Conservation (phyloP, 805 yeast species). For the Candida lessepsii region DNA sequence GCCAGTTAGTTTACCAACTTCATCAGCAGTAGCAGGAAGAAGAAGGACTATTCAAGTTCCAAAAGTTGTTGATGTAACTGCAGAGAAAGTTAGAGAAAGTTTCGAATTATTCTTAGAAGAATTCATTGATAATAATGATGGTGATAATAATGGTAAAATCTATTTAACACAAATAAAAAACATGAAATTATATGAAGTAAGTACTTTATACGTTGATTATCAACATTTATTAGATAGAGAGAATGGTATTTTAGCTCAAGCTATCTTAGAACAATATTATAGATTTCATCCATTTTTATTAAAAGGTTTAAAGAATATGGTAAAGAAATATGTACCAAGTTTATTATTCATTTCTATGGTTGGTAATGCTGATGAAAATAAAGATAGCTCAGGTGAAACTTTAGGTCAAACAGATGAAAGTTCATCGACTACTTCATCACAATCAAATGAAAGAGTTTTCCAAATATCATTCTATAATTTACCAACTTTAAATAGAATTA, state of each 20-base stretch:
- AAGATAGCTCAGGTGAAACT: conserved; percentile 5
- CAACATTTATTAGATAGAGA: conserved; percentile 72
- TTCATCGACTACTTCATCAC: conserved; percentile 43
- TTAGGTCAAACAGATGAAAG: conserved; percentile 18
- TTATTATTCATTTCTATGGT: conserved; percentile 48
- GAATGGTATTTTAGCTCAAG: conserved; percentile 84
- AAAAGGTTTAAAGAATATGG: conserved; percentile 68
- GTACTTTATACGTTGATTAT: conserved; percentile 83
- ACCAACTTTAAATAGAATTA: conserved; percentile 76
- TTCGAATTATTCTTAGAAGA: conserved; percentile 82
- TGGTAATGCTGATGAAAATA: conserved; percentile 34
- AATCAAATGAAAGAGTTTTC: conserved; percentile 68
- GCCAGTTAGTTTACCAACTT: conserved; percentile 7
- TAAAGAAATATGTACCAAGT: conserved; percentile 73
- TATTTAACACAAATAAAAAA: conserved; percentile 80
- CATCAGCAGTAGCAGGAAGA: conserved; percentile 36
- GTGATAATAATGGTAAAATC: conserved; percentile 50
- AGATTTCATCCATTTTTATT: conserved; percentile 85
- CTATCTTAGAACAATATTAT: conserved; percentile 87
- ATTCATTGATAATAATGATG: conserved; percentile 37
- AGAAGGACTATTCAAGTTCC: conserved; percentile 69
- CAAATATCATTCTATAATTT: conserved; percentile 87
- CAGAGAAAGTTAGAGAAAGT: conserved; percentile 89
- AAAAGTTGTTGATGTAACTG: conserved; percentile 85
- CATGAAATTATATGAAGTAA: conserved; percentile 71